These are phyloP conservation scores for Trypanosoma caninum DNA, from an alignment of 208 protist genomes.

Conservation along the genomic window DNA sequence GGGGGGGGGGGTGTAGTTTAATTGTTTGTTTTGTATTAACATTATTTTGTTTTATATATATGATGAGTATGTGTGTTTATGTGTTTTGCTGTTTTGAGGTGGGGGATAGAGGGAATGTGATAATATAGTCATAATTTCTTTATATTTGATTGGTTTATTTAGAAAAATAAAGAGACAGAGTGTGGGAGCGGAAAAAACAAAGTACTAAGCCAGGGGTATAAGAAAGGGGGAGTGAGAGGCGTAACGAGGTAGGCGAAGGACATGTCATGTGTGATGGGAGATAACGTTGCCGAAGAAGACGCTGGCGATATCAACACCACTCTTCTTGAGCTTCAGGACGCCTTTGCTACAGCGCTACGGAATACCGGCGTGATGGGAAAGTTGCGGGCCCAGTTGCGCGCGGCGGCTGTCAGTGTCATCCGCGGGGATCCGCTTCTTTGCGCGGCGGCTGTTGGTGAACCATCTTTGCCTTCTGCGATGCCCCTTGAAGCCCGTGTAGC, in stretches of 20 bases:
- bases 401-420: slow-evolving; percentile 56
- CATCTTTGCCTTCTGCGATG: slow-evolving; percentile 18
- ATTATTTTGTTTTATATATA: no score
- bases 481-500: slow-evolving; percentile 30
- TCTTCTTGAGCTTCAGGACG: slow-evolving; percentile 69
- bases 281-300: slow-evolving; percentile 30
- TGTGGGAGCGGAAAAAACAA: background rate
- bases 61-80: slow-evolving; percentile 3
- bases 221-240: background rate
- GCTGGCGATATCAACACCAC: slow-evolving; percentile 63
- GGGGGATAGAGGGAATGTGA: background rate
- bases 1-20: background rate
- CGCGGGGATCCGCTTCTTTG: slow-evolving; percentile 55
- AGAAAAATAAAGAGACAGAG: background rate
- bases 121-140: background rate
- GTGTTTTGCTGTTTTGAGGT: background rate
- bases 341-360: slow-evolving; percentile 63
- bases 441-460: slow-evolving; percentile 33
- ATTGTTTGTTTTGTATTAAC: background rate
- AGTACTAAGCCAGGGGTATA: background rate
- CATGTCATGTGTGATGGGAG: slow-evolving; percentile 5
- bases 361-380: slow-evolving; percentile 57
- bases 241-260: no score
- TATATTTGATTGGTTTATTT: background rate
- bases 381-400: slow-evolving; percentile 72